Base-by-base conservation (phyloP, 768 basidiomycete genomes). In the Calocybe cyanea region DNA sequence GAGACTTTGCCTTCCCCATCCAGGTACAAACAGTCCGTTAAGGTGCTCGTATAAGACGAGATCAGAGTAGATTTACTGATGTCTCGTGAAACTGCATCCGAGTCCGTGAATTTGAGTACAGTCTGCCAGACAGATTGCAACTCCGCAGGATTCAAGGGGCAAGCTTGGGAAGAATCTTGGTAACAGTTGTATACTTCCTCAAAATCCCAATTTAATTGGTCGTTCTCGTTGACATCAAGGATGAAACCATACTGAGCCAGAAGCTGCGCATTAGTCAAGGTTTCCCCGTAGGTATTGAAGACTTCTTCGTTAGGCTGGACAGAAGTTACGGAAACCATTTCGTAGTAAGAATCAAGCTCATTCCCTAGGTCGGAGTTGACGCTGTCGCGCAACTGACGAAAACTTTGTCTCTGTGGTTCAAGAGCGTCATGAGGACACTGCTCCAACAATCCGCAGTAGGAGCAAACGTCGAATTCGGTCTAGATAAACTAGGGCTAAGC, bases 221-320 rank as follows among this genome's bases (percentile, higher is more conserved):
- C 86, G 49, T 77, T 70, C 38, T 83, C 84, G 59, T 89, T 89
- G 18, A 71, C 79, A 37, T 88, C 82, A n/a, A 90, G 70, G 20
- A 70, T 59, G 57, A 91, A 91, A 0, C 88, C 88, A 60, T 90
- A 90, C 50, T 75, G 79, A 13, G 67, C 70, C 41, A 89, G 67
- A 11, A 91, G 72, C 54, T 80, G 66, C 1, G 85, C 78, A 57
- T 89, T 90, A 14, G 70, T 67, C 30, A 89, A 66, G 2, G 67
- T 63, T 55, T 77, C 76, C n/a, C 83, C 81, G 57, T 91, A 92
- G 0, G 85, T 85, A 61, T 92, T 92, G 70, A 80, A 90, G 17
- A 88, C 68, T 46, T 91, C 80, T 8, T 68, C 66, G 32, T 65
- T 63, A 0, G 77, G 67, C 7, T 65, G 62, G 33, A 89, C 71